Evolutionary conservation across 306 rosid genomes (phyloP).

Genomic region (Pterocarpus santalinus): DNA sequence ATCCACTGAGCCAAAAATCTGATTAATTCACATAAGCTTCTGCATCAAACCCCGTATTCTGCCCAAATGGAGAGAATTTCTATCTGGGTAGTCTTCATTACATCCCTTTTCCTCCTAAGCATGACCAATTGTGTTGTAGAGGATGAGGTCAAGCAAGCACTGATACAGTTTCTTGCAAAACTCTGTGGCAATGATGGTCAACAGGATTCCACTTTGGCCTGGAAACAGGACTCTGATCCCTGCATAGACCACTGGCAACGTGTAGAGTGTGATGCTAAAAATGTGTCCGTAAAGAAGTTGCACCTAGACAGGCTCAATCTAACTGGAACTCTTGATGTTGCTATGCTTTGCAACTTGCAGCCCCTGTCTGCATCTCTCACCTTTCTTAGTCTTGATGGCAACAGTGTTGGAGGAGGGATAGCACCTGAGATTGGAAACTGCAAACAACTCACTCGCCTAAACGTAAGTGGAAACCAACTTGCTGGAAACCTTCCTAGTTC

Average conservation of each 20-base stretch:
- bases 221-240: slow-evolving; percentile 74
- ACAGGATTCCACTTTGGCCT: slow-evolving; percentile 45
- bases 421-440: slow-evolving; percentile 58
- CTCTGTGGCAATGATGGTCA: slow-evolving; percentile 49
- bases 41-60: slow-evolving; percentile 32
- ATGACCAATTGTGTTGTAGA: slow-evolving; percentile 54
- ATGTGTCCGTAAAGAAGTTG: slow-evolving; percentile 48
- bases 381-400: slow-evolving; percentile 58
- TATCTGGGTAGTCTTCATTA: slow-evolving; percentile 50
- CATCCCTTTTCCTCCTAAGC: slow-evolving; percentile 50
- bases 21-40: slow-evolving; percentile 7
- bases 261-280: slow-evolving; percentile 58
- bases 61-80: slow-evolving; percentile 56
- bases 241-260: slow-evolving; percentile 69
- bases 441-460: slow-evolving; percentile 63
- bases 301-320: slow-evolving; percentile 54
- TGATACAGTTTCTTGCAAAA: slow-evolving; percentile 61
- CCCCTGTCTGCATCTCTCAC: slow-evolving; percentile 65
- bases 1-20: slow-evolving; percentile 13
- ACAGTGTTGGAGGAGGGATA: slow-evolving; percentile 64
- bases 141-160: slow-evolving; percentile 59
- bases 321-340: slow-evolving; percentile 61
- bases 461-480: slow-evolving; percentile 61
- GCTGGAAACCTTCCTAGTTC: slow-evolving; percentile 68
- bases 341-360: slow-evolving; percentile 58